Conservation (phyloP, 2,329 filamentous ascomycete species). For the Cladobotryum mycophilum region DNA sequence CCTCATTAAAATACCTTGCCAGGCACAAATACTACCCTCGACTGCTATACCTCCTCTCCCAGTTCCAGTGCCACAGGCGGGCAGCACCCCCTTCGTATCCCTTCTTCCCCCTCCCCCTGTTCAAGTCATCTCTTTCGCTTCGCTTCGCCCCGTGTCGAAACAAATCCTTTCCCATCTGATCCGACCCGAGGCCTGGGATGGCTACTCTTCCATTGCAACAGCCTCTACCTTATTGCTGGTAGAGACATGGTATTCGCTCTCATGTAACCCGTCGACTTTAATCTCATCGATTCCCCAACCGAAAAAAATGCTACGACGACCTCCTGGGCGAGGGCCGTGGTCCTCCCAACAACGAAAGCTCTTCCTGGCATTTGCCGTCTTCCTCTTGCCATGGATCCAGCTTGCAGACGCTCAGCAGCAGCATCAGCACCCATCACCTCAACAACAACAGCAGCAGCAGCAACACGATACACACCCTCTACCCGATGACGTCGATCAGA, state of each 20-base stretch:
- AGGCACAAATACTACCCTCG: too few relatives aligned
- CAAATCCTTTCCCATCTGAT: not conserved
- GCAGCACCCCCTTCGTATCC: not conserved
- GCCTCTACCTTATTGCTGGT: conserved; percentile 10
- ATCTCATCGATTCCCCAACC: not conserved
- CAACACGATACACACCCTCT: not conserved
- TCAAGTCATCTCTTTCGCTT: not conserved
- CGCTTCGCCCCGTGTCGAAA: not conserved
- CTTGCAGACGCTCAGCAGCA: conserved; percentile 61
- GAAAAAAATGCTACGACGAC: conserved; percentile 55
- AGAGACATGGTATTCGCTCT: conserved; percentile 3
- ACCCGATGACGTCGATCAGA: conserved; percentile 19
- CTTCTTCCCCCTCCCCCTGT: not conserved
- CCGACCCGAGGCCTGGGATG: conserved; percentile 9
- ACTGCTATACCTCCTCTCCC: too few relatives aligned
- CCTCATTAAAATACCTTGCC: too few relatives aligned
- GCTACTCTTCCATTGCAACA: conserved; percentile 9
- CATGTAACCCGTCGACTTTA: conserved; percentile 13
- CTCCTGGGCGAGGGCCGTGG: conserved; percentile 51
- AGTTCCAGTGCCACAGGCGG: too few relatives aligned
- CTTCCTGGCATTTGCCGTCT: conserved; percentile 50
- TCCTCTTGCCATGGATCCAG: conserved; percentile 49
- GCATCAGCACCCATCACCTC: conserved; percentile 31
- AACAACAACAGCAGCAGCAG: not conserved
- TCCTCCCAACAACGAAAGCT: conserved; percentile 40